A percentile compares a stretch with the other conserved stretches of the same genome.
These are phyloP conservation scores for Trichoderma sp. DNA, from an alignment of 2,329 filamentous ascomycete genomes.

Conservation along the genomic window DNA sequence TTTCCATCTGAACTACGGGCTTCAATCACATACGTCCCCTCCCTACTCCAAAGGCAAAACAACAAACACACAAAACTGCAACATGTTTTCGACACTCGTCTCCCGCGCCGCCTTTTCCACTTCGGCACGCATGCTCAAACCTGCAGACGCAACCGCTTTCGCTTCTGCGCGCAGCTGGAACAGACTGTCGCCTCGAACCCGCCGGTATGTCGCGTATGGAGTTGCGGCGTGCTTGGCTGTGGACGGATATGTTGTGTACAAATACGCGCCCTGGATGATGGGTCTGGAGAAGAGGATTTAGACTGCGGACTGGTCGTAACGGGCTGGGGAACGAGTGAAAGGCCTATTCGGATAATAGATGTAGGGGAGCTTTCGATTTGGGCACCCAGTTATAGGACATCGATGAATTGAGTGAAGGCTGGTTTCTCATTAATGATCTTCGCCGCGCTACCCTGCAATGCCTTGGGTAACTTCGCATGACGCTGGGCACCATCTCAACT, in stretches of 20 bases:
- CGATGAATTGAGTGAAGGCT: no score
- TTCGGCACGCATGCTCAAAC: constrained; percentile 28
- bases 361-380: not conserved
- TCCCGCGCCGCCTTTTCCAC: constrained; percentile 35
- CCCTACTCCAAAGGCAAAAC: not conserved
- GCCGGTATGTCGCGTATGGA: constrained; percentile 35
- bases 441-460: no score
- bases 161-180: constrained; percentile 34
- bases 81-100: not conserved
- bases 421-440: no score
- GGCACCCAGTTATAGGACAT: no score
- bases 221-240: constrained; percentile 30
- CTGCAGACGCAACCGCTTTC: constrained; percentile 22
- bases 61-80: not conserved
- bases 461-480: no score
- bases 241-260: constrained; percentile 37
- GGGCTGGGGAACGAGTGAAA: not conserved
- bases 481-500: not conserved
- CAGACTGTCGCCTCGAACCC: constrained; percentile 36
- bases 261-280: constrained; percentile 34
- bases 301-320: not conserved
- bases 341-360: not conserved
- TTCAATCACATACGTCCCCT: not conserved
- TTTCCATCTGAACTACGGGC: constrained; percentile 13
- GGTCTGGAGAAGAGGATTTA: constrained; percentile 16